These are phyloP conservation scores for Trametes cingulata DNA, from an alignment of 768 basidiomycete genomes.

Conservation along the genomic window DNA sequence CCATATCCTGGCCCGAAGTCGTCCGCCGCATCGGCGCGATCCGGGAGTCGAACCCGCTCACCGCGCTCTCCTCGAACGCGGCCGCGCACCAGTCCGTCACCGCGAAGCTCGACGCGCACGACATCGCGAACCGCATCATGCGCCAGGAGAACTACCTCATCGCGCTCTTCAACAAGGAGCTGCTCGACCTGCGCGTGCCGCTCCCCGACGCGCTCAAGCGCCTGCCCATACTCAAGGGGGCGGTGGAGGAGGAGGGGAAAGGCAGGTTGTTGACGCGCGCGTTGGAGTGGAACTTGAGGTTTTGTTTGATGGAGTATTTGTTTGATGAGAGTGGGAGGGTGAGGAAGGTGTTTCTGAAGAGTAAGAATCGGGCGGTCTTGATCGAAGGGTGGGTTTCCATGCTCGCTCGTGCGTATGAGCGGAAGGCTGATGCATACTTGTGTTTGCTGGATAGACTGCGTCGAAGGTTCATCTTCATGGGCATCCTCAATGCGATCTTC, in stretches of 20 bases:
- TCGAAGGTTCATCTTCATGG: slow-evolving; percentile 95
- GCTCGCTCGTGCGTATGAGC: not conserved
- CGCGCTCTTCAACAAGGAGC: slow-evolving; percentile 94
- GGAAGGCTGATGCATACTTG: not conserved
- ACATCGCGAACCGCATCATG: slow-evolving; percentile 97
- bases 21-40: slow-evolving; percentile 89
- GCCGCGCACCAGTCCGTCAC: slow-evolving; percentile 63
- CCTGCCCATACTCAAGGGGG: slow-evolving; percentile 36
- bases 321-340: slow-evolving; percentile 92
- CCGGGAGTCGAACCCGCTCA: slow-evolving; percentile 90
- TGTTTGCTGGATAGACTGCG: slow-evolving; percentile 52
- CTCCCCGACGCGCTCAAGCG: slow-evolving; percentile 60
- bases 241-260: slow-evolving; percentile 51
- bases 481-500: slow-evolving; percentile 91
- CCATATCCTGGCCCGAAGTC: slow-evolving; percentile 94
- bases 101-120: slow-evolving; percentile 94
- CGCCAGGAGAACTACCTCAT: slow-evolving; percentile 99
- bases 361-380: slow-evolving; percentile 72
- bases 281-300: slow-evolving; percentile 95
- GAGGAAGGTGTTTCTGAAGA: slow-evolving; percentile 87
- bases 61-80: slow-evolving; percentile 69
- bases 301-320: slow-evolving; percentile 93
- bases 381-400: slow-evolving; percentile 72
- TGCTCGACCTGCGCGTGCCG: slow-evolving; percentile 86
- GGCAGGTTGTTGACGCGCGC: slow-evolving; percentile 84